A percentile compares a stretch with the other conserved stretches of the same genome.
Evolutionary conservation across 164 flowering plant species (phyloP).

Genomic region (Macadamia integrifolia): DNA sequence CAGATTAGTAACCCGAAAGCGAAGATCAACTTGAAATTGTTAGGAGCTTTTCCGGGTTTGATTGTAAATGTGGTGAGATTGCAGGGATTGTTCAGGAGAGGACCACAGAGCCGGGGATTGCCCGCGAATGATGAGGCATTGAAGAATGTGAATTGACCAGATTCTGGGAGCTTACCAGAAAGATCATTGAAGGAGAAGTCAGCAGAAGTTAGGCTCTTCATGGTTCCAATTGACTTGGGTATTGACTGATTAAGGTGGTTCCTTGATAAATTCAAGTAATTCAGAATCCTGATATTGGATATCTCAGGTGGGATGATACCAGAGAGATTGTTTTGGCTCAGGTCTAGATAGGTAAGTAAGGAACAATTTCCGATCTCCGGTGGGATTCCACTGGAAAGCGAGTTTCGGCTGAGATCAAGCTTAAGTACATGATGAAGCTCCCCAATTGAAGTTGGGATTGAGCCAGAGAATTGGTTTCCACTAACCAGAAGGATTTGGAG

Average conservation of each 20-base stretch:
- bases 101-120: conserved; percentile 75
- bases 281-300: conserved; percentile 55
- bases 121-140: conserved; percentile 81
- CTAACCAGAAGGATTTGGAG: conserved; percentile 56
- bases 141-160: conserved; percentile 76
- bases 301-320: conserved; percentile 71
- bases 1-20: conserved; percentile 66
- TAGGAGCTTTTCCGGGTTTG: conserved; percentile 23
- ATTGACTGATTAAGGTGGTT: conserved; percentile 62
- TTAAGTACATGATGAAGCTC: conserved; percentile 45
- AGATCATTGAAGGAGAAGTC: conserved; percentile 94
- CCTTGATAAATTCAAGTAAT: conserved; percentile 75
- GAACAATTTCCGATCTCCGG: conserved; percentile 56
- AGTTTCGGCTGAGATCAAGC: conserved; percentile 68
- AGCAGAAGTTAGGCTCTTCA: conserved; percentile 78
- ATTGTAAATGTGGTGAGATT: conserved; percentile 32
- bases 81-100: conserved; percentile 70
- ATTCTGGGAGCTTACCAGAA: conserved; percentile 77
- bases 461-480: conserved; percentile 72
- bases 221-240: conserved; percentile 66
- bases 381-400: conserved; percentile 59
- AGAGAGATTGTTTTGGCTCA: conserved; percentile 76
- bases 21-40: conserved; percentile 62
- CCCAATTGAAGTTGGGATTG: conserved; percentile 59
- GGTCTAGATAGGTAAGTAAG: conserved; percentile 63